These are phyloP conservation scores for Neurospora sp. DNA, from an alignment of 495 filamentous ascomycete species.

Conservation along the genomic window DNA sequence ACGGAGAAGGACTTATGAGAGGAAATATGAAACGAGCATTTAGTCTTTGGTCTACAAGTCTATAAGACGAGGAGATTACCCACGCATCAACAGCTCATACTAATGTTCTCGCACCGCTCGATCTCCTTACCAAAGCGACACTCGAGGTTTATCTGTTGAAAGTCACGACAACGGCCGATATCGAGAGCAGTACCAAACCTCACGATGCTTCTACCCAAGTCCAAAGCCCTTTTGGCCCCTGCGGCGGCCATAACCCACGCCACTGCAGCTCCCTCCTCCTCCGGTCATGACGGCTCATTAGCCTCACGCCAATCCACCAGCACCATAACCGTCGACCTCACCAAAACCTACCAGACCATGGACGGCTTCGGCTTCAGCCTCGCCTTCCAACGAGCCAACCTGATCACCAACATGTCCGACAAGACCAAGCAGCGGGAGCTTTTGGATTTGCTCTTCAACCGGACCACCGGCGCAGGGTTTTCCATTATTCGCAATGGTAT, in stretches of 20 bases:
- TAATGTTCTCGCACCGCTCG: neutral
- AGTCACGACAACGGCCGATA: neutral
- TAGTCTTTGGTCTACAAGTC: neutral
- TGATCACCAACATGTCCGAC: constrained; percentile 39
- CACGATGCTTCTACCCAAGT: neutral
- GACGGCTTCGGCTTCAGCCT: constrained; percentile 44
- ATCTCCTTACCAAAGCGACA: neutral
- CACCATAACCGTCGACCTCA: constrained; percentile 33
- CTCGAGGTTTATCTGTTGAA: neutral
- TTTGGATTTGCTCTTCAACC: constrained; percentile 43
- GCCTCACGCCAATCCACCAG: constrained; percentile 16
- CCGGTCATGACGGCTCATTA: constrained; percentile 2
- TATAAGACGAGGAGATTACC: neutral
- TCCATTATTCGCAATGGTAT: constrained; percentile 48
- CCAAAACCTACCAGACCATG: constrained; percentile 35
- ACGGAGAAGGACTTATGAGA: neutral
- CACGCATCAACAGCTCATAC: neutral
- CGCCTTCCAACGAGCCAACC: constrained; percentile 46
- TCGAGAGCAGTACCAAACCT: neutral
- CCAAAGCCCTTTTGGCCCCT: constrained; percentile 10
- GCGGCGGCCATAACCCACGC: neutral
- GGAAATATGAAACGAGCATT: neutral
- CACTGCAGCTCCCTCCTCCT: neutral
- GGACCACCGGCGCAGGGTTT: constrained; percentile 40
- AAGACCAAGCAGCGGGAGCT: constrained; percentile 33